phyloP scores from a whole-genome alignment of 306 rosid genomes.

The Hippophae gyantsensis region DNA sequence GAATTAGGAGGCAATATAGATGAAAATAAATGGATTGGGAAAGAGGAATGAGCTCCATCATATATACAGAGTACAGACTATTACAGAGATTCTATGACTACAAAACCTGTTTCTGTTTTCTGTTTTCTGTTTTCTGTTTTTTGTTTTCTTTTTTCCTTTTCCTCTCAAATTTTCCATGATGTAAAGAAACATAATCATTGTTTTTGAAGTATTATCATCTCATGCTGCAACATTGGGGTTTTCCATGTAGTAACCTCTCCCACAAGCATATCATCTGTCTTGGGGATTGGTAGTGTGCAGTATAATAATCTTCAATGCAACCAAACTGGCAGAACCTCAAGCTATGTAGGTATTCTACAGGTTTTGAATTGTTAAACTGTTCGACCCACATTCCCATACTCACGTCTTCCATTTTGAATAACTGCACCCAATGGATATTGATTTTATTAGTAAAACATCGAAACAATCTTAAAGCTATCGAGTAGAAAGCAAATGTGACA shows the following conservation, averaged over 20 bases:
- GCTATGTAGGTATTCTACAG: slow-evolving; percentile 62
- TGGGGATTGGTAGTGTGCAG: slow-evolving; percentile 90
- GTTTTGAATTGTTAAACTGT: slow-evolving; percentile 54
- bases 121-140: too few relatives aligned
- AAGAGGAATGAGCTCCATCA: slow-evolving; percentile 13
- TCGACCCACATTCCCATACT: slow-evolving; percentile 98
- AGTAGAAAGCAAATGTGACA: not conserved
- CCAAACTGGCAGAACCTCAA: slow-evolving; percentile 78
- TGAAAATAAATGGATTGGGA: slow-evolving; percentile 18
- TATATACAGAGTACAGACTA: slow-evolving; percentile 11
- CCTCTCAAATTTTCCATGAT: slow-evolving; percentile 10
- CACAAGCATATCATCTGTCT: slow-evolving; percentile 90
- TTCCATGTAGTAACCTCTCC: slow-evolving; percentile 49
- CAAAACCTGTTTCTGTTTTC: slow-evolving; percentile 32
- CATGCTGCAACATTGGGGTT: slow-evolving; percentile 87
- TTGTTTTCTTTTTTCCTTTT: not conserved
- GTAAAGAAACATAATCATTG: not conserved
- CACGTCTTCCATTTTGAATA: slow-evolving; percentile 97
- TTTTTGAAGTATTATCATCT: slow-evolving; percentile 31
- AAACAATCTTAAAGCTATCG: not conserved
- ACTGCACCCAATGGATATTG: slow-evolving; percentile 31
- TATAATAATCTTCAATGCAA: slow-evolving; percentile 69
- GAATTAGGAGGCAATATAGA: not conserved
- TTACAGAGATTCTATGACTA: slow-evolving; percentile 30
- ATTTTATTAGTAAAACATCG: not conserved